phyloP scores from a whole-genome alignment of 1,284 basidiomycete genomes.

The Mycosarcoma maydis region DNA sequence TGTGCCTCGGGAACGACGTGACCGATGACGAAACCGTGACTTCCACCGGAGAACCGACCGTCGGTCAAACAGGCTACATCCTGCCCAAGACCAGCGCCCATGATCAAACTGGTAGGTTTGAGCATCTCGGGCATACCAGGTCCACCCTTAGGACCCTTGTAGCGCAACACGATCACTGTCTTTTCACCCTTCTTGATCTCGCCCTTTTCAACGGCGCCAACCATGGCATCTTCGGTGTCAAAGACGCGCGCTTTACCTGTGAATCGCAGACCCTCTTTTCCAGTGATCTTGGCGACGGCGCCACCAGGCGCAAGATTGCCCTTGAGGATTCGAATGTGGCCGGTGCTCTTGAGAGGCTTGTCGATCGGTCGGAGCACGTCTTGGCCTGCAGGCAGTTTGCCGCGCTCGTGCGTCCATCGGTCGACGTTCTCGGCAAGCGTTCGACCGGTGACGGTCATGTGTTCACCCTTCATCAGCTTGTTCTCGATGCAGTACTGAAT shows the following conservation, averaged over 20 bases:
- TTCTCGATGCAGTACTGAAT: slow-evolving; percentile 66
- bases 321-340: slow-evolving; percentile 65
- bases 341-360: slow-evolving; percentile 62
- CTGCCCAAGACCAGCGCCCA: slow-evolving; percentile 86
- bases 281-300: slow-evolving; percentile 66
- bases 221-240: slow-evolving; percentile 65
- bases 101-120: slow-evolving; percentile 70
- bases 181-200: slow-evolving; percentile 66
- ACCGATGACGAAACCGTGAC: slow-evolving; percentile 80
- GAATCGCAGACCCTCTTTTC: slow-evolving; percentile 65
- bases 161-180: slow-evolving; percentile 65
- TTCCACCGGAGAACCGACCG: slow-evolving; percentile 91
- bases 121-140: slow-evolving; percentile 97
- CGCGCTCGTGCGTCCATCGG: slow-evolving; percentile 75
- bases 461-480: slow-evolving; percentile 69
- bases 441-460: slow-evolving; percentile 64
- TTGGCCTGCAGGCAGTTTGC: slow-evolving; percentile 58
- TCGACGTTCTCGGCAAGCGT: slow-evolving; percentile 65
- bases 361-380: slow-evolving; percentile 60
- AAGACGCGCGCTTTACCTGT: slow-evolving; percentile 65
- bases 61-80: slow-evolving; percentile 94
- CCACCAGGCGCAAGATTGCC: slow-evolving; percentile 66
- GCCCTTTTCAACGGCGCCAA: slow-evolving; percentile 61
- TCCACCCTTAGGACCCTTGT: slow-evolving; percentile 70
- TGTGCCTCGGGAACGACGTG: slow-evolving; percentile 93